Conservation (phyloP, 768 basidiomycete genomes). For the Pholiota molesta region DNA sequence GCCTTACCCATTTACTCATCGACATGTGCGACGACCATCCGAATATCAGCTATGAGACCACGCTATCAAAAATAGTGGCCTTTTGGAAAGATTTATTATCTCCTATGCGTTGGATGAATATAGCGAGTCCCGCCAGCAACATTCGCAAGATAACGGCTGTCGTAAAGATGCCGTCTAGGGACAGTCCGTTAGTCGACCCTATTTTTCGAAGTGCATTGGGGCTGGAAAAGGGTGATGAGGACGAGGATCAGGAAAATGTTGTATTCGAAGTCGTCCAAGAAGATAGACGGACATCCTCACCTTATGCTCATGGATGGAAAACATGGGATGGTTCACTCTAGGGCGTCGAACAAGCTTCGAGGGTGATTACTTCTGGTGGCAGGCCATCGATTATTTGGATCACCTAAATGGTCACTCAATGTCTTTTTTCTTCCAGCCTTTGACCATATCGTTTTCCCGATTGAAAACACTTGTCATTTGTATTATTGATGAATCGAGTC, state of each 20-base stretch:
- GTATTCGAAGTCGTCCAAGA: neutral
- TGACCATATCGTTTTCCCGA: too few species aligned
- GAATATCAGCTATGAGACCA: too few species aligned
- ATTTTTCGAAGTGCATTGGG: neutral
- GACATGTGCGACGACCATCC: too few species aligned
- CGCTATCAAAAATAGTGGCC: neutral
- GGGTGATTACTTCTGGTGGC: too few species aligned
- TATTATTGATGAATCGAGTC: too few species aligned
- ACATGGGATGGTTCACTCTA: neutral
- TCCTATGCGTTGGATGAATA: neutral
- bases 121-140: neutral
- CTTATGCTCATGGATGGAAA: neutral
- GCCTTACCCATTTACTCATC: neutral
- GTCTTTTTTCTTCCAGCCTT: too few species aligned
- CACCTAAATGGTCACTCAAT: too few species aligned
- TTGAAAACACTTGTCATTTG: too few species aligned
- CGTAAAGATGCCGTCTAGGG: neutral
- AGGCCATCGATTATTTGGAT: too few species aligned
- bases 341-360: too few species aligned
- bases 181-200: neutral
- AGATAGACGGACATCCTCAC: neutral
- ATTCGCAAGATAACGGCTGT: neutral
- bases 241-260: neutral
- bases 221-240: neutral
- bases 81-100: neutral